A percentile compares a stretch with the other conserved stretches of the same genome.
Conservation (phyloP, 208 protist genomes). For the Acanthamoeba culbertsoni region DNA sequence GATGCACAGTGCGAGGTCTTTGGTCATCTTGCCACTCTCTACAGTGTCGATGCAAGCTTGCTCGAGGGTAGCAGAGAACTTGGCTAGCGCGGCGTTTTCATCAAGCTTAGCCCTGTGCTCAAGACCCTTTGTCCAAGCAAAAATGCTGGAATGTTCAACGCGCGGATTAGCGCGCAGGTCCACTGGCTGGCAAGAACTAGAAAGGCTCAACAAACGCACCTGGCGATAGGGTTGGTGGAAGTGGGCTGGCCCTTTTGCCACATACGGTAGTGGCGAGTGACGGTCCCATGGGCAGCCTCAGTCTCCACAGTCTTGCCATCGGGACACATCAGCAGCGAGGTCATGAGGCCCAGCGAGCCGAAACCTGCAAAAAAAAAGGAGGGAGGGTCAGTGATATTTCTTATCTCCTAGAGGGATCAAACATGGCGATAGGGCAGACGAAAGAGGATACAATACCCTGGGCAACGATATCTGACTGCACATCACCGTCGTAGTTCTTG, state of each 20-base stretch:
- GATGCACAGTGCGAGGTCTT: conserved; percentile 96
- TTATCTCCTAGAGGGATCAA: too few relatives aligned
- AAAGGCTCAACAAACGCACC: conserved; percentile 28
- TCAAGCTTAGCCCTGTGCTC: conserved; percentile 95
- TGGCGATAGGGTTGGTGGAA: conserved; percentile 97
- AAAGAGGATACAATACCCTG: conserved; percentile 79
- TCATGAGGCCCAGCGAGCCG: conserved; percentile 98
- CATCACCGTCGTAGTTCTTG: conserved; percentile 99
- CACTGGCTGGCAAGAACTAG: not conserved
- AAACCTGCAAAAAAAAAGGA: conserved; percentile 84
- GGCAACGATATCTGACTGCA: conserved; percentile 97
- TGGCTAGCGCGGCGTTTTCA: conserved; percentile 88
- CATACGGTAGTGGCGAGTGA: conserved; percentile 96
- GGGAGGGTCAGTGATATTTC: not conserved
- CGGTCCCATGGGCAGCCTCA: conserved; percentile 96
- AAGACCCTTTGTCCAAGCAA: conserved; percentile 96
- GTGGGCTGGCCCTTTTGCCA: conserved; percentile 95
- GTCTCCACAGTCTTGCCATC: conserved; percentile 97
- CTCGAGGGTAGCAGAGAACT: conserved; percentile 90
- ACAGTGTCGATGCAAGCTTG: conserved; percentile 90
- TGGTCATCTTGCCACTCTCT: conserved; percentile 96
- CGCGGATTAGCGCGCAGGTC: not conserved
- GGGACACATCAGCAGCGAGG: conserved; percentile 94
- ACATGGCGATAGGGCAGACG: not conserved
- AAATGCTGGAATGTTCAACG: conserved; percentile 84